Conservation (phyloP, 169 alveolate genomes). For the Ichthyophthirius multifiliis region DNA sequence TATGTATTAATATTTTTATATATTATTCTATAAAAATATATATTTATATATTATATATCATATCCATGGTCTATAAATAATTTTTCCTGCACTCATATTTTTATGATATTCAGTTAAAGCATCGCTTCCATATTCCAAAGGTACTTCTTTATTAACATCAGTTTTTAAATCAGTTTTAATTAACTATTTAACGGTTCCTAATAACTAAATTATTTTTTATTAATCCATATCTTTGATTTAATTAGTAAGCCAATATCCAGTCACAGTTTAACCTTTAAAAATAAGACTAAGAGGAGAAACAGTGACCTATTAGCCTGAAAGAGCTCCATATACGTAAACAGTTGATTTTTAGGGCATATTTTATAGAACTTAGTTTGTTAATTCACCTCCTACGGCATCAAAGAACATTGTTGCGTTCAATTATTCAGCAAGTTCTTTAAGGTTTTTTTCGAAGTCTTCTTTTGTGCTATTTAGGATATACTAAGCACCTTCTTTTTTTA, state of each 20-base stretch:
- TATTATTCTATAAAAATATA: no score
- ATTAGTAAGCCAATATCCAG: constrained; percentile 9
- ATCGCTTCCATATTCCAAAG: not conserved
- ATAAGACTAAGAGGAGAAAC: not conserved
- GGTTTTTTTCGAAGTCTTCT: constrained; percentile 47
- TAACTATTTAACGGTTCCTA: not conserved
- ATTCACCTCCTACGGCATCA: constrained; percentile 64
- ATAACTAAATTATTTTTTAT: not conserved
- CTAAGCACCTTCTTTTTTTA: constrained; percentile 47
- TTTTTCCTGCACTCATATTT: not conserved
- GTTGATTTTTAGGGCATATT: constrained; percentile 36
- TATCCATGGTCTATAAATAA: not conserved
- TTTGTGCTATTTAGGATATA: constrained; percentile 51
- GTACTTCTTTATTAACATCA: not conserved
- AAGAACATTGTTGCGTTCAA: constrained; percentile 57
- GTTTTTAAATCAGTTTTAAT: not conserved
- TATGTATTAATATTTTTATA: no score
- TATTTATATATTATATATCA: no score
- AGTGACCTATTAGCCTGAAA: not conserved
- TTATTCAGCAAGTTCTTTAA: constrained; percentile 36
- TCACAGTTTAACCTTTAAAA: not conserved
- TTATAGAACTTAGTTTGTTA: constrained; percentile 25
- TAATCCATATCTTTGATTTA: not conserved
- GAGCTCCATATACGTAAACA: constrained; percentile 37
- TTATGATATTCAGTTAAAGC: not conserved